phyloP scores from a whole-genome alignment of 2,329 filamentous ascomycete species.

The Ophiocordyceps sinensis region DNA sequence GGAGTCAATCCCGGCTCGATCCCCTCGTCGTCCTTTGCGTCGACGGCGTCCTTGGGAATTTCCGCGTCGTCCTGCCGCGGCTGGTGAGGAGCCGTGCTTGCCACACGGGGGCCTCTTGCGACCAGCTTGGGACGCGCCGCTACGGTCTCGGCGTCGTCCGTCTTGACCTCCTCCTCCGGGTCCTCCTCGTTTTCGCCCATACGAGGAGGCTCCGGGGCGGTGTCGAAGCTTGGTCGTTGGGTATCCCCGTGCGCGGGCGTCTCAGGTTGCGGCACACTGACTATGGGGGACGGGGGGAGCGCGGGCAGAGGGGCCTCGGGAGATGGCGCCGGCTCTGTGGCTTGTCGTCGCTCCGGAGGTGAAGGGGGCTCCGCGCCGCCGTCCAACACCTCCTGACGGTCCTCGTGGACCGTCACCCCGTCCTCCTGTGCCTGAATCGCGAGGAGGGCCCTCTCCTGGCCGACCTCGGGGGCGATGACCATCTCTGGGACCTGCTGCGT shows the following conservation, averaged over 20 bases:
- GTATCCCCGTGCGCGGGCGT: background rate
- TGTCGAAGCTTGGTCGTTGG: background rate
- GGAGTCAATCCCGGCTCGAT: background rate
- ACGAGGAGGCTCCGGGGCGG: background rate
- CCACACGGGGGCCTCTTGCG: background rate
- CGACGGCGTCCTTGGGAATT: background rate
- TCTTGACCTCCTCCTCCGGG: background rate
- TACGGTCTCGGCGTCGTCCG: conserved; percentile 1
- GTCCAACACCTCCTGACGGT: background rate
- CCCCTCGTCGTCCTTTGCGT: background rate
- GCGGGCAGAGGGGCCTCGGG: background rate
- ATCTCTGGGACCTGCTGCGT: background rate
- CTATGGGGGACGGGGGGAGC: background rate
- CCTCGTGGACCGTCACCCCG: background rate
- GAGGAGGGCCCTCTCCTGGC: background rate
- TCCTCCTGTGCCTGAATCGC: background rate
- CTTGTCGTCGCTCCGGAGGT: background rate
- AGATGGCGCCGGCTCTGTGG: background rate
- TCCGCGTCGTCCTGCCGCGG: background rate
- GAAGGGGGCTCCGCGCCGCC: background rate
- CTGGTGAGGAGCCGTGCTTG: background rate
- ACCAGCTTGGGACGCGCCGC: conserved; percentile 1
- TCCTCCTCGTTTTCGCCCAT: background rate
- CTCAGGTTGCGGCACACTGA: background rate
- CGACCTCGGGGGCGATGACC: background rate